Conservation (phyloP, 192 early-diverging fungal species). For the Coemansia reversa region DNA sequence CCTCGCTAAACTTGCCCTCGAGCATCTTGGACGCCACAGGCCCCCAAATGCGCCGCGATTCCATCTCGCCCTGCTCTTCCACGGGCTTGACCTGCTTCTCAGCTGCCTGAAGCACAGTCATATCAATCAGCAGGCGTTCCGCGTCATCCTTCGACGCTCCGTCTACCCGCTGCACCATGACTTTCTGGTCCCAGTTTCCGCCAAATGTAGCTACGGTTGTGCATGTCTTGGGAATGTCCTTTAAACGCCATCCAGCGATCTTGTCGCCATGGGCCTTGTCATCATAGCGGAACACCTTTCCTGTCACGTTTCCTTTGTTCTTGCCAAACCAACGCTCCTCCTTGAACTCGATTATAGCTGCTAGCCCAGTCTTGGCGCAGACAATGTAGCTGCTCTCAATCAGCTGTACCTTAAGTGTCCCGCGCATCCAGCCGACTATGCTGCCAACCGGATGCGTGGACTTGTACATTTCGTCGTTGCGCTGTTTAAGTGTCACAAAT, state of each 20-base stretch:
- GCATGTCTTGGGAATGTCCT: conserved; percentile 57
- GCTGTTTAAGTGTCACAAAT: conserved; percentile 59
- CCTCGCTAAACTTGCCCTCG: conserved; percentile 57
- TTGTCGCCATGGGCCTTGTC: conserved; percentile 28
- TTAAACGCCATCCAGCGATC: conserved; percentile 51
- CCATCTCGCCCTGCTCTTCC: conserved; percentile 61
- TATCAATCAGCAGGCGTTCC: conserved; percentile 55
- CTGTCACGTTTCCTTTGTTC: conserved; percentile 64
- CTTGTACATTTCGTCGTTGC: conserved; percentile 65
- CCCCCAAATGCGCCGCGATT: conserved; percentile 65
- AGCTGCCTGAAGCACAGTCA: conserved; percentile 50
- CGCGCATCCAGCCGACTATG: conserved; percentile 70
- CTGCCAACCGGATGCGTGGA: conserved; percentile 64
- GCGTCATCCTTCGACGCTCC: not conserved
- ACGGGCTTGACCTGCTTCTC: conserved; percentile 59
- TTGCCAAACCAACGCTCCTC: conserved; percentile 73
- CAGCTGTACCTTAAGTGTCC: conserved; percentile 62
- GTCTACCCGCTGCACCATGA: conserved; percentile 42
- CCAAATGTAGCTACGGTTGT: conserved; percentile 58
- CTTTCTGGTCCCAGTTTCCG: conserved; percentile 66
- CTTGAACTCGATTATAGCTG: conserved; percentile 67
- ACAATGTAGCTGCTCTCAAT: conserved; percentile 61
- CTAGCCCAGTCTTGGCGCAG: conserved; percentile 63
- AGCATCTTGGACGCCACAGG: conserved; percentile 61
- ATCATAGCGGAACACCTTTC: conserved; percentile 67